A percentile compares a stretch with the other conserved stretches of the same genome.
Conservation (phyloP, 1,284 basidiomycete species). For the Boletus semigastroideus region DNA sequence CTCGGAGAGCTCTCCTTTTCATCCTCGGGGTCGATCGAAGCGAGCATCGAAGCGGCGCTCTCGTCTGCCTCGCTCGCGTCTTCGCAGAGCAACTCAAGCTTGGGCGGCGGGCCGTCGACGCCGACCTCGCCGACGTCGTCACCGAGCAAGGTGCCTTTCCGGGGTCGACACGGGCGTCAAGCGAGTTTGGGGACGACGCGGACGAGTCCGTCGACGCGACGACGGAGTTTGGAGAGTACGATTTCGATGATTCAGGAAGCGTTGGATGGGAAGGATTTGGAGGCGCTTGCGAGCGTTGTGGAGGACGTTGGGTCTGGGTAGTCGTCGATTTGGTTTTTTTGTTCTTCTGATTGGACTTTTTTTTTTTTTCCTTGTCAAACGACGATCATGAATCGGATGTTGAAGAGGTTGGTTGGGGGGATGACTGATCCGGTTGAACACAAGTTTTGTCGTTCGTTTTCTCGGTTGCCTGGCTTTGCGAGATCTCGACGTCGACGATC, state of each 20-base stretch:
- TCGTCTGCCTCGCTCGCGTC: slow-evolving; percentile 39
- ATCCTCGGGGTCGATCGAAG: slow-evolving; percentile 40
- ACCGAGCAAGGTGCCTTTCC: slow-evolving; percentile 48
- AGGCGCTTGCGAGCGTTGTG: slow-evolving; percentile 1
- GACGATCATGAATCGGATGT: too few species aligned
- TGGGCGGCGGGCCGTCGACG: slow-evolving; percentile 19
- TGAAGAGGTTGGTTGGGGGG: too few species aligned
- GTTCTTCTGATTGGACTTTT: too few species aligned
- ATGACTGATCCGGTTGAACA: too few species aligned
- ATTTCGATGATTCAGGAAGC: slow-evolving; percentile 93
- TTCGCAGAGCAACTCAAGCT: slow-evolving; percentile 22
- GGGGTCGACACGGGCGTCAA: slow-evolving; percentile 81
- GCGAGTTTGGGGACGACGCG: slow-evolving; percentile 95
- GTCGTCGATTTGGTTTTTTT: background rate
- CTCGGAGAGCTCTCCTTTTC: slow-evolving; percentile 44
- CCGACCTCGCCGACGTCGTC: slow-evolving; percentile 39
- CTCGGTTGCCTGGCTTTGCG: too few species aligned
- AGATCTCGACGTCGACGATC: too few species aligned
- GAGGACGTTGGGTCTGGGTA: background rate
- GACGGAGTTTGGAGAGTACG: slow-evolving; percentile 93
- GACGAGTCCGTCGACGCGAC: slow-evolving; percentile 91
- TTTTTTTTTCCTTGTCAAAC: background rate
- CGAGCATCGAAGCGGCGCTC: slow-evolving; percentile 48
- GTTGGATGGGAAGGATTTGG: slow-evolving; percentile 63
- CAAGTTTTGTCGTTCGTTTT: too few species aligned